phyloP scores from a whole-genome alignment of 768 basidiomycete species.

The Cubamyces lactineus region DNA sequence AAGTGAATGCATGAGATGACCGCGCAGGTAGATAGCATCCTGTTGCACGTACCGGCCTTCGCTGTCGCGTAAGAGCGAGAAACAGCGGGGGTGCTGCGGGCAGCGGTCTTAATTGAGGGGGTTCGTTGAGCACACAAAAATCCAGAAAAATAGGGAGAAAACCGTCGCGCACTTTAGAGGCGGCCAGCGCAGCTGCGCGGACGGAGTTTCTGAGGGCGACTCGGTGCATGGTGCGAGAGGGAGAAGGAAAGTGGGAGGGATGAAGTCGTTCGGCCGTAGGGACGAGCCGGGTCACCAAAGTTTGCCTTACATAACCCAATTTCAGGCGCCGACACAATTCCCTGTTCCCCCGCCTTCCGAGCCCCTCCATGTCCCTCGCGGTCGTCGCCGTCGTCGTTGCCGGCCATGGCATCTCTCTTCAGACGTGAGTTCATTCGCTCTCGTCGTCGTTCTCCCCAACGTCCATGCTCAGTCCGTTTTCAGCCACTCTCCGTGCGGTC shows the following conservation, averaged over 20 bases:
- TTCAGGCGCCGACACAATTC: slow-evolving; percentile 34
- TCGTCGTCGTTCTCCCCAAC: slow-evolving; percentile 3
- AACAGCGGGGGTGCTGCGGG: slow-evolving; percentile 50
- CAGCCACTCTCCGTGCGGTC: slow-evolving; percentile 28
- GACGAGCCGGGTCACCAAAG: slow-evolving; percentile 28
- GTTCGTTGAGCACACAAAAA: slow-evolving; percentile 17
- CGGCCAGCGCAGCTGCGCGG: slow-evolving; percentile 75
- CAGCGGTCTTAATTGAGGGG: slow-evolving; percentile 39
- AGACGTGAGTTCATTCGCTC: slow-evolving; percentile 29
- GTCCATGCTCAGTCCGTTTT: not conserved
- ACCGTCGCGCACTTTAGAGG: slow-evolving; percentile 57
- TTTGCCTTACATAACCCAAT: slow-evolving; percentile 29
- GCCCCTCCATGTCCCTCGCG: slow-evolving; percentile 17
- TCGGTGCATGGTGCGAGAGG: slow-evolving; percentile 72
- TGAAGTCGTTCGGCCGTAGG: slow-evolving; percentile 32
- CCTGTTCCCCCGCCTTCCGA: slow-evolving; percentile 24
- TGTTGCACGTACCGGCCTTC: slow-evolving; percentile 79
- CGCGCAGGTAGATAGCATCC: slow-evolving; percentile 17
- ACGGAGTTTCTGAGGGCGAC: slow-evolving; percentile 84
- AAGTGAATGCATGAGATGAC: slow-evolving; percentile 22
- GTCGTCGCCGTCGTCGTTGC: slow-evolving; percentile 20
- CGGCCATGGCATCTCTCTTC: slow-evolving; percentile 33
- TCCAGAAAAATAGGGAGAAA: slow-evolving; percentile 27
- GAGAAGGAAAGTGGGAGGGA: slow-evolving; percentile 44
- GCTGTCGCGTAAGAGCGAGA: slow-evolving; percentile 95